Conservation (phyloP, 345 rosid genomes). For the Aquilaria sinensis region DNA sequence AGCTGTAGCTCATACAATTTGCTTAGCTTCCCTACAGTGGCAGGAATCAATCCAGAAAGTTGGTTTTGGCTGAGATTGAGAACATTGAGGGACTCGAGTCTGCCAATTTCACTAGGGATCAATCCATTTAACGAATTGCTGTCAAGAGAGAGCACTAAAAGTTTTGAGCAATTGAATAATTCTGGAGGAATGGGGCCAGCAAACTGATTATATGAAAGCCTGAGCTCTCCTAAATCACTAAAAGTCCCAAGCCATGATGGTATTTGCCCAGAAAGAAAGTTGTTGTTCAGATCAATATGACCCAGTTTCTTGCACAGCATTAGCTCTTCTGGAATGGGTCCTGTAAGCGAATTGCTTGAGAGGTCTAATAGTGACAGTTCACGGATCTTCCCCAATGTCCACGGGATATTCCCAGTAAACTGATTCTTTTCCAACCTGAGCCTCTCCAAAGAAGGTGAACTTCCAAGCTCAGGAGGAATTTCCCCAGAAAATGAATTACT, state of each 20-base stretch:
- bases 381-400: slow-evolving; percentile 69
- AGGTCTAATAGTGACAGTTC: slow-evolving; percentile 62
- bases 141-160: slow-evolving; percentile 67
- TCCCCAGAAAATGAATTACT: slow-evolving; percentile 54
- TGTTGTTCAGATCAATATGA: slow-evolving; percentile 80
- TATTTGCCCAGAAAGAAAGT: slow-evolving; percentile 57
- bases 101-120: slow-evolving; percentile 52
- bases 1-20: slow-evolving; percentile 67
- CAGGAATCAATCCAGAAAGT: slow-evolving; percentile 67
- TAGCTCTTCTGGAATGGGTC: slow-evolving; percentile 60
- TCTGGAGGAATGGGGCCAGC: slow-evolving; percentile 53
- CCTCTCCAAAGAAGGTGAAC: slow-evolving; percentile 75
- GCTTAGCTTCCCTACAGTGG: slow-evolving; percentile 55
- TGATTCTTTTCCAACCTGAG: slow-evolving; percentile 72
- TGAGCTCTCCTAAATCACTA: slow-evolving; percentile 64
- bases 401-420: slow-evolving; percentile 69
- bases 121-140: slow-evolving; percentile 57
- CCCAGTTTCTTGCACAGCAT: slow-evolving; percentile 64
- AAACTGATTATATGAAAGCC: slow-evolving; percentile 70
- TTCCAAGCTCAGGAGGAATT: slow-evolving; percentile 66
- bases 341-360: slow-evolving; percentile 67
- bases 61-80: slow-evolving; percentile 56
- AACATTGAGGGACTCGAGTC: slow-evolving; percentile 52
- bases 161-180: slow-evolving; percentile 62
- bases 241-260: slow-evolving; percentile 80